Conservation (phyloP, 495 filamentous ascomycete genomes). For the Talaromyces ruber region DNA sequence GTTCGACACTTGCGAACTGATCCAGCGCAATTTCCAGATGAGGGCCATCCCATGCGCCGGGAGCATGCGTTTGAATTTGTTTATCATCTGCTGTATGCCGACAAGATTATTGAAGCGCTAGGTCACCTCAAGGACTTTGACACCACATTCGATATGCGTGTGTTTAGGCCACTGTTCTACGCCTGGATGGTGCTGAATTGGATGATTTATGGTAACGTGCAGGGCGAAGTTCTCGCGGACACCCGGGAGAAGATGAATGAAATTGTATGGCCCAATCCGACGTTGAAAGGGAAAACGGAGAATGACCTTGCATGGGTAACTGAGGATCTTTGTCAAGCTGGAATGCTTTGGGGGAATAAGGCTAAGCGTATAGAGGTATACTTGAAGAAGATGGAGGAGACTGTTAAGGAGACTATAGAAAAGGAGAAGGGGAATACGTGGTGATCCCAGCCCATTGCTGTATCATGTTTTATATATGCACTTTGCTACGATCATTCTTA, state of each 20-base stretch:
- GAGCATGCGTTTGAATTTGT: constrained; percentile 35
- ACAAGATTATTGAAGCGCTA: neutral
- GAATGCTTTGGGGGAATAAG: constrained; percentile 18
- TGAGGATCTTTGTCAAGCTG: constrained; percentile 6
- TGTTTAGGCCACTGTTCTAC: neutral
- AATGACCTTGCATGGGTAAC: neutral
- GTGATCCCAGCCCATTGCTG: neutral
- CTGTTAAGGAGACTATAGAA: constrained; percentile 20
- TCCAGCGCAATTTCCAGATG: constrained; percentile 20
- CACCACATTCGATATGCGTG: neutral
- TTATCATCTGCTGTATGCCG: neutral
- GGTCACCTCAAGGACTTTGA: neutral
- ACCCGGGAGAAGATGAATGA: neutral
- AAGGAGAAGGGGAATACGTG: constrained; percentile 10
- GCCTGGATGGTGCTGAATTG: neutral
- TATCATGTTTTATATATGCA: neutral
- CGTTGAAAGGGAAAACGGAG: neutral
- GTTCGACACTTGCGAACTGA: constrained; percentile 31
- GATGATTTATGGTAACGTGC: neutral
- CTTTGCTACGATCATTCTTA: neutral
- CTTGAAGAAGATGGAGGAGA: constrained; percentile 27
- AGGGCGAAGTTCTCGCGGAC: neutral
- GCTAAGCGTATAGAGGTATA: constrained; percentile 18
- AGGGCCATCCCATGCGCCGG: constrained; percentile 33
- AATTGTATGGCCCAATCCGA: neutral